A percentile compares a stretch with the other conserved stretches of the same genome.
Evolutionary conservation across 495 filamentous ascomycete genomes (phyloP).

Genomic region (Lepraria neglecta): DNA sequence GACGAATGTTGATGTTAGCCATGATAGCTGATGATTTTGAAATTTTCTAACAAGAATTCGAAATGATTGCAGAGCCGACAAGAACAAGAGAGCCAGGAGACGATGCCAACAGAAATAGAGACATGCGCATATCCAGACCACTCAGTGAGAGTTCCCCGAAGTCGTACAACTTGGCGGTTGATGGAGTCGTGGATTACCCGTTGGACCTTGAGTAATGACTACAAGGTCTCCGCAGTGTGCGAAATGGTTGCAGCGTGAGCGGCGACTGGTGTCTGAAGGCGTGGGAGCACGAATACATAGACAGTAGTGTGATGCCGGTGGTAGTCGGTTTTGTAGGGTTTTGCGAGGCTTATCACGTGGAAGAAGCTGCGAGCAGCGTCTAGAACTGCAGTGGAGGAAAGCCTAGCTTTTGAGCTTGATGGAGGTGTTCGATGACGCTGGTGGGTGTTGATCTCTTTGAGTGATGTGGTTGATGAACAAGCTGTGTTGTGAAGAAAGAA

Average conservation of each 20-base stretch:
- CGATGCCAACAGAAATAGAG: slow-evolving; percentile 34
- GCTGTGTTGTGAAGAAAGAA: slow-evolving; percentile 5
- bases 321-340: slow-evolving; percentile 7
- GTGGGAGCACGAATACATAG: slow-evolving; percentile 79
- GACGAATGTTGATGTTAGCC: slow-evolving; percentile 94
- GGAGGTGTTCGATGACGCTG: neutral
- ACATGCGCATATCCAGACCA: slow-evolving; percentile 42
- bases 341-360: neutral
- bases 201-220: slow-evolving; percentile 74
- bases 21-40: slow-evolving; percentile 53
- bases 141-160: slow-evolving; percentile 30
- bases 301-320: slow-evolving; percentile 40
- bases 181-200: slow-evolving; percentile 56
- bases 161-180: slow-evolving; percentile 40
- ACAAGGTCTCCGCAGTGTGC: slow-evolving; percentile 83
- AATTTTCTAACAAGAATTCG: slow-evolving; percentile 18
- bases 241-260: slow-evolving; percentile 90
- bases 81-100: slow-evolving; percentile 18
- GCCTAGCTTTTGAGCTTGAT: neutral
- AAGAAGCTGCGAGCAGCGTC: slow-evolving; percentile 9
- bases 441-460: neutral
- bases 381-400: neutral
- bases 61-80: slow-evolving; percentile 14
- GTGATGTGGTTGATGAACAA: slow-evolving; percentile 9
- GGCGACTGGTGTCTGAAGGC: slow-evolving; percentile 75